These are phyloP conservation scores for Alectoria sarmentosa DNA, from an alignment of 495 filamentous ascomycete genomes.

Conservation along the genomic window DNA sequence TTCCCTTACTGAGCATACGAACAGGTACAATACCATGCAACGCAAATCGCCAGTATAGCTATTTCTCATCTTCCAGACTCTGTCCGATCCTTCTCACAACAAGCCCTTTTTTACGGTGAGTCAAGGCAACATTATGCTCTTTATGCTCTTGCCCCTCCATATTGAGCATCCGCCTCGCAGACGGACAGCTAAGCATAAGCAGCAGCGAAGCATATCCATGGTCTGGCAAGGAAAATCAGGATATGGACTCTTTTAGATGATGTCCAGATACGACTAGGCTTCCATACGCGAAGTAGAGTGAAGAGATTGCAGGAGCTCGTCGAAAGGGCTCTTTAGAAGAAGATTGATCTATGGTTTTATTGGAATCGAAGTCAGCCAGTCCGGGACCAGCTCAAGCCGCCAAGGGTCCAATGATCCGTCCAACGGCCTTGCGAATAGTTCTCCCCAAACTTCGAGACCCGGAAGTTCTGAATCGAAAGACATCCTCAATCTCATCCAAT, in stretches of 20 bases:
- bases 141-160: neutral
- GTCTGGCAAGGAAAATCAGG: neutral
- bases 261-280: neutral
- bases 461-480: slow-evolving; percentile 32
- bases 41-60: neutral
- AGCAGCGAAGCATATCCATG: neutral
- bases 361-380: neutral
- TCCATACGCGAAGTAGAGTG: neutral
- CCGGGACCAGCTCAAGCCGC: neutral
- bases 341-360: neutral
- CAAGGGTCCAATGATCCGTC: neutral
- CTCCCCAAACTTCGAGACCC: neutral
- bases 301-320: neutral
- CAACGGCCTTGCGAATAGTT: neutral
- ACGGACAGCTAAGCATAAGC: neutral
- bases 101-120: neutral
- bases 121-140: neutral
- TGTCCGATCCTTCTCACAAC: neutral
- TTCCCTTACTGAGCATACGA: neutral
- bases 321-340: neutral
- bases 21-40: neutral
- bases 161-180: neutral
- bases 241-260: neutral
- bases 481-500: slow-evolving; percentile 52
- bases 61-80: neutral